Evolutionary conservation across 2,329 filamentous ascomycete genomes (phyloP).

Genomic region (Penicillium janthinellum): DNA sequence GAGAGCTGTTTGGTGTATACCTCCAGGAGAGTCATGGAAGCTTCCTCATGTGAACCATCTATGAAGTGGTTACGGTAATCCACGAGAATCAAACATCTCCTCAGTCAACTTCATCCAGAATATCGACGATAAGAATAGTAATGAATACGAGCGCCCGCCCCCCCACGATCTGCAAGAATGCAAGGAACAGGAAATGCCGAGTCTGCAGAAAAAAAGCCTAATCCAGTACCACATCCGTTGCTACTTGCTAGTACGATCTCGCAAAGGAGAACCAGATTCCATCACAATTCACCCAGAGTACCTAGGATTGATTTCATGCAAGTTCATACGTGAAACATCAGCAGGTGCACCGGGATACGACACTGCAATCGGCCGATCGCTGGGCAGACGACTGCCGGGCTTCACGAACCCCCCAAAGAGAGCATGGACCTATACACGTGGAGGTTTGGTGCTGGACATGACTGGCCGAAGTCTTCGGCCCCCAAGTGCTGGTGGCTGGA

Average conservation of each 20-base stretch:
- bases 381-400: not conserved
- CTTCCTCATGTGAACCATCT: too few relatives aligned
- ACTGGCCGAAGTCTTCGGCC: not conserved
- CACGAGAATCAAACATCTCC: too few relatives aligned
- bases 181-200: constrained; percentile 3
- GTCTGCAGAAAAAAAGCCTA: not conserved
- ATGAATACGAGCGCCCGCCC: not conserved
- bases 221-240: not conserved
- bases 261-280: not conserved
- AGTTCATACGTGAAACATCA: not conserved
- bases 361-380: not conserved
- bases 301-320: not conserved
- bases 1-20: too few relatives aligned
- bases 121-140: not conserved
- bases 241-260: too few relatives aligned
- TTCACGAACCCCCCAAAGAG: not conserved
- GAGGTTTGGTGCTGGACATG: not conserved
- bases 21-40: too few relatives aligned
- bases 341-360: not conserved
- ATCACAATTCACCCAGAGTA: not conserved
- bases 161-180: constrained; percentile 6
- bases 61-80: too few relatives aligned
- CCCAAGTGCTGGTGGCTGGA: not conserved
- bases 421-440: not conserved
- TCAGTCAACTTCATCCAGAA: too few relatives aligned